Percentiles rank a stretch among this genome's conserved stretches.
Evolutionary conservation across 2,329 filamentous ascomycete species (phyloP).

Genomic region (Myriosclerotinia scirpicola): DNA sequence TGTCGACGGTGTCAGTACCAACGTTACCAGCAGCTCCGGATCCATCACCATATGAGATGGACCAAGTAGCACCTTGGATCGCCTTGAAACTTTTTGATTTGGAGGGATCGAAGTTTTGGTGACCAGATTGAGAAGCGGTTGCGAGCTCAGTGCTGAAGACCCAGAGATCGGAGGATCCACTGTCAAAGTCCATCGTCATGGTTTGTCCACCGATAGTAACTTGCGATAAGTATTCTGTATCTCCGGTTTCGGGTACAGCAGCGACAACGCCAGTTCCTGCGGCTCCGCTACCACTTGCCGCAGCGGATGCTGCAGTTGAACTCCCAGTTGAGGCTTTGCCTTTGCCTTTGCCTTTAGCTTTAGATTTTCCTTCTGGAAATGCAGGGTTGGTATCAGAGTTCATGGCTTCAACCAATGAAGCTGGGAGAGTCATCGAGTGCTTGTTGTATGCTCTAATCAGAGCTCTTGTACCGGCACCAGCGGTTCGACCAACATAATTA

Average conservation of each 20-base stretch:
- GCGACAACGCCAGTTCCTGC: conserved; percentile 56
- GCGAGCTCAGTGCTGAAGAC: conserved; percentile 41
- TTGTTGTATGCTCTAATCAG: conserved; percentile 68
- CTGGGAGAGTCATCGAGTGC: conserved; percentile 56
- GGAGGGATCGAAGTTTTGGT: conserved; percentile 38
- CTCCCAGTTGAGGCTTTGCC: conserved; percentile 22
- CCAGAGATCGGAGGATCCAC: conserved; percentile 43
- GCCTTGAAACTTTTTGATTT: conserved; percentile 38
- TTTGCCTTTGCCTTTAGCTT: conserved; percentile 20
- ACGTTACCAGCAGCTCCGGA: conserved; percentile 42
- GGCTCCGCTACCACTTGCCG: conserved; percentile 38
- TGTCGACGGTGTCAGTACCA: conserved; percentile 42
- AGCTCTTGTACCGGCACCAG: conserved; percentile 45
- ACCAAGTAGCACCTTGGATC: conserved; percentile 38
- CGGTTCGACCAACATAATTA: conserved; percentile 46
- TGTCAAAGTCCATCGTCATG: conserved; percentile 41
- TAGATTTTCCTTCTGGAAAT: conserved; percentile 20
- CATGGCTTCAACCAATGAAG: conserved; percentile 45
- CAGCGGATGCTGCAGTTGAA: conserved; percentile 27
- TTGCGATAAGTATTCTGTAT: conserved; percentile 37
- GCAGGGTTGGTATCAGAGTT: conserved; percentile 25
- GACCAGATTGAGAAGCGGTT: conserved; percentile 36
- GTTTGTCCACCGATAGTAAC: conserved; percentile 40
- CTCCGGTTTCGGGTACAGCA: conserved; percentile 57
- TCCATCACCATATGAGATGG: conserved; percentile 44